Base-by-base conservation (phyloP, 352 stramenopile genomes). In the Phytopythium vexans region DNA sequence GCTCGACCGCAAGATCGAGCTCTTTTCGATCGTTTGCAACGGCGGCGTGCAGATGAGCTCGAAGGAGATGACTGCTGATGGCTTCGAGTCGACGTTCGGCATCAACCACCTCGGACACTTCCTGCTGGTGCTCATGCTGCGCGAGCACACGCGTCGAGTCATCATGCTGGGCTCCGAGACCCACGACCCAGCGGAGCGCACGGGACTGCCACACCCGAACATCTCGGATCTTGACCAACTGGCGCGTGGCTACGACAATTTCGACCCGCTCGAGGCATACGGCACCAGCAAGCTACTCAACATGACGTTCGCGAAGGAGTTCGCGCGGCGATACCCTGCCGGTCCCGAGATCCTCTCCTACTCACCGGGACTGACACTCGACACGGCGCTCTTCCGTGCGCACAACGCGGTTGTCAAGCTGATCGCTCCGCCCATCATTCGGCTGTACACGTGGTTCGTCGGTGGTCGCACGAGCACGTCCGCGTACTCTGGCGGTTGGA, bases 241-340 rank as follows among this genome's bases (percentile, higher is more conserved):
- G n/a, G n/a, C n/a, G n/a, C n/a, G 61, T 27, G 70, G 66, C 27
- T 48, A 52, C 41, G 31, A 54, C 34, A 39, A 58, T 15, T 71
- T 50, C 54, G 56, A 39, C 36, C 41, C 52, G 52, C 32, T 66
- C 64, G 41, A 51, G 43, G 42, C 37, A 36, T 81, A 81, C 54
- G 41, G 46, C 12, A 81, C 67, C 5, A 73, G 58, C 56, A 81
- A 77, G 37, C 64, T 81, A 15, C 74, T 68, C 54, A 81, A 81
- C 16, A 41, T 81, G 27, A 50, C 72, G 31, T 81, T 77, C 40
- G 70, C 52, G 6, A 70, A 72, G 45, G 67, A 81, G 47, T 63
- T 77, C 35, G 41, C 63, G 42, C 67, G 70, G 0, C 64, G 68
- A 2, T 58, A 66, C 38, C 44, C 44, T 1, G 12, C 38, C n/a